phyloP scores from a whole-genome alignment of 1,139 yeast genomes.

The Saccharomyces hybrid region DNA sequence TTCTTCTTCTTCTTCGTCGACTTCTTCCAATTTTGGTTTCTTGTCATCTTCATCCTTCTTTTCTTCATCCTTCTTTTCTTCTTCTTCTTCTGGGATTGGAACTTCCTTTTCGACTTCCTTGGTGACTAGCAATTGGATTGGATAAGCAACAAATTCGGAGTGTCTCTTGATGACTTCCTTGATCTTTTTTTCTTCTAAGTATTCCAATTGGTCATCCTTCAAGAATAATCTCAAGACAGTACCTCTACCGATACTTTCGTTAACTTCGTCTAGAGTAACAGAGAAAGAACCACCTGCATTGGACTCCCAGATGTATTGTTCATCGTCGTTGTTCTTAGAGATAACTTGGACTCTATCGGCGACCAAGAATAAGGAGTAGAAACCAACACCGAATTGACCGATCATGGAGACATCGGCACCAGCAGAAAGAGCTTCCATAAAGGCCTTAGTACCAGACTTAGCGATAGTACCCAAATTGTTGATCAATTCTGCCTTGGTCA shows the following conservation, averaged over 20 bases:
- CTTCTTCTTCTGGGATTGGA: constrained; percentile 61
- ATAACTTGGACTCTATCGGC: constrained; percentile 99
- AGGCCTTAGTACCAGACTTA: constrained; percentile 98
- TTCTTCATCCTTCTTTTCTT: constrained; percentile 40
- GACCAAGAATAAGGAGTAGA: constrained; percentile 98
- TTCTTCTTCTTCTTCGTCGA: constrained; percentile 52
- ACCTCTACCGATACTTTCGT: constrained; percentile 92
- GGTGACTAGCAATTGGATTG: constrained; percentile 96
- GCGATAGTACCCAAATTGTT: constrained; percentile 99
- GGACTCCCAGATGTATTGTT: constrained; percentile 99
- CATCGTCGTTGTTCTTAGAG: constrained; percentile 98
- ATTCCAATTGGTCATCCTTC: constrained; percentile 98
- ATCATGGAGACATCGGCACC: constrained; percentile 99
- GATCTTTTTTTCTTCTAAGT: constrained; percentile 98
- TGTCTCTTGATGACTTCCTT: constrained; percentile 99
- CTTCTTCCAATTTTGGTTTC: constrained; percentile 68
- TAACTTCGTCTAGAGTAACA: constrained; percentile 79
- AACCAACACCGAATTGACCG: constrained; percentile 99
- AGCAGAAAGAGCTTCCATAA: constrained; percentile 98
- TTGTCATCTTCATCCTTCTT: constrained; percentile 54
- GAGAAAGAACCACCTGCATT: constrained; percentile 99
- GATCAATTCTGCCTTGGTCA: constrained; percentile 98
- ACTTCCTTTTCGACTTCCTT: constrained; percentile 97
- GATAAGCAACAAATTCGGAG: constrained; percentile 98
- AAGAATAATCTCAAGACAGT: constrained; percentile 89